Evolutionary conservation across 2,329 filamentous ascomycete species (phyloP).

Genomic region (Nemania sp.): DNA sequence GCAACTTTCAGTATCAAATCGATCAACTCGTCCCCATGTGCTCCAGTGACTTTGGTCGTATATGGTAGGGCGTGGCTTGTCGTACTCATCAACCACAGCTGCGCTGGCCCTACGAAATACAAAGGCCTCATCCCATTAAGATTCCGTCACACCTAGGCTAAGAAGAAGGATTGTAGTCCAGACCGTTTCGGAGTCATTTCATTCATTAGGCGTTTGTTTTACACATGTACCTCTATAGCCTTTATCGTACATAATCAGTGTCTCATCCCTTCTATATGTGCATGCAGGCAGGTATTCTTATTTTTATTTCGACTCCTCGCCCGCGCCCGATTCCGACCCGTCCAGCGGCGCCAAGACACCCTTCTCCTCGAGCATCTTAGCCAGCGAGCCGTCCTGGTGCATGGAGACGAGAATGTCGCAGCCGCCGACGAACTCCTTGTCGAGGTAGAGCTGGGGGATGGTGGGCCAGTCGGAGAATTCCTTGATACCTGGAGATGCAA

Average conservation of each 20-base stretch:
- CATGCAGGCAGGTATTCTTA: conserved; percentile 35
- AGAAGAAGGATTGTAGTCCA: neutral
- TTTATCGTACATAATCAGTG: conserved; percentile 31
- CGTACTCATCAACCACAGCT: too few relatives aligned
- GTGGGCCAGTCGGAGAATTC: conserved; percentile 99
- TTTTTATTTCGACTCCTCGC: conserved; percentile 44
- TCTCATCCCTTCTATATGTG: conserved; percentile 15
- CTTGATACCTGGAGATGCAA: conserved; percentile 80
- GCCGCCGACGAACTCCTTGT: conserved; percentile 97
- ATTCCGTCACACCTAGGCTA: neutral
- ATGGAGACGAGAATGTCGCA: conserved; percentile 97
- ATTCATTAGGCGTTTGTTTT: conserved; percentile 32
- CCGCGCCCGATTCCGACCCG: conserved; percentile 37
- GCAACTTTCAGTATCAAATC: too few relatives aligned
- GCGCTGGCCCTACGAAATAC: too few relatives aligned
- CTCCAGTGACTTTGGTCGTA: too few relatives aligned
- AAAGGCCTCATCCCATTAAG: neutral
- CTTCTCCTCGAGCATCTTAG: conserved; percentile 93
- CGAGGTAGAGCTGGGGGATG: conserved; percentile 94
- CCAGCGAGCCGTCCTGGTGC: conserved; percentile 95
- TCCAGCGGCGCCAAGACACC: conserved; percentile 79
- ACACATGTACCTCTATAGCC: conserved; percentile 40
- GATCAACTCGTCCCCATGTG: too few relatives aligned
- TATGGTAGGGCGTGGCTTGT: too few relatives aligned
- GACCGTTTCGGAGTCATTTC: neutral